Percentiles rank a stretch among this genome's conserved stretches.
phyloP scores from a whole-genome alignment of 2,329 filamentous ascomycete species.

The Ophidiomyces ophidiicola region DNA sequence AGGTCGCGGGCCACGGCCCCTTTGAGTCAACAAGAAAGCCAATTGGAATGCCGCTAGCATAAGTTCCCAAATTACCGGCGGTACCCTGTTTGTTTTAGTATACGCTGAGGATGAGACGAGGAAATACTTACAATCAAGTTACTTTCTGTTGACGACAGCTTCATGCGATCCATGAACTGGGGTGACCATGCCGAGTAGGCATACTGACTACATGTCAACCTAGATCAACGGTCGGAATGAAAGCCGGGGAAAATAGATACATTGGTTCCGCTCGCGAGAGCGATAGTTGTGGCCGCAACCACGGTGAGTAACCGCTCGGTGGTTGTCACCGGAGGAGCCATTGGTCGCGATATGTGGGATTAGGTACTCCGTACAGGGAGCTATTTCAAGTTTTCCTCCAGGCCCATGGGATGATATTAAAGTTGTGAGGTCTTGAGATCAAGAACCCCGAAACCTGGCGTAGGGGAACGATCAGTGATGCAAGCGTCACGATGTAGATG shows the following conservation, averaged over 20 bases:
- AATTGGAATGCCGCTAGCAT: conserved; percentile 75
- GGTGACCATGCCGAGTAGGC: conserved; percentile 97
- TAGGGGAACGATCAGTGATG: no score
- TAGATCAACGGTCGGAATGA: conserved; percentile 17
- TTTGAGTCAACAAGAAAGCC: conserved; percentile 75
- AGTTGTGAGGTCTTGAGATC: not conserved
- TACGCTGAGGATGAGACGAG: conserved; percentile 4
- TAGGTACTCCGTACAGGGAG: no score
- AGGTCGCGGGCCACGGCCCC: conserved; percentile 66
- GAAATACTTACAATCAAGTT: conserved; percentile 63
- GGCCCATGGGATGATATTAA: conserved; percentile 4
- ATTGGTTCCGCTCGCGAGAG: conserved; percentile 86
- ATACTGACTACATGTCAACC: conserved; percentile 49
- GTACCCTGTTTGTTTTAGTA: conserved; percentile 38
- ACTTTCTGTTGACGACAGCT: conserved; percentile 79
- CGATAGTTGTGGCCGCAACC: conserved; percentile 69
- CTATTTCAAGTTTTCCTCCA: no score
- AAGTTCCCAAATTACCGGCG: conserved; percentile 65
- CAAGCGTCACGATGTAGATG: no score
- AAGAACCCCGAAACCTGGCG: no score
- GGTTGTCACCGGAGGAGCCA: conserved; percentile 18
- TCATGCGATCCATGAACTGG: conserved; percentile 77
- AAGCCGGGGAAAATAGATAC: conserved; percentile 41
- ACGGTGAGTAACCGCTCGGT: conserved; percentile 65
- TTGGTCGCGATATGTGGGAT: no score